A percentile compares a stretch with the other conserved stretches of the same genome.
These are phyloP conservation scores for Lactifluus echinatus DNA, from an alignment of 768 basidiomycete species.

Conservation along the genomic window DNA sequence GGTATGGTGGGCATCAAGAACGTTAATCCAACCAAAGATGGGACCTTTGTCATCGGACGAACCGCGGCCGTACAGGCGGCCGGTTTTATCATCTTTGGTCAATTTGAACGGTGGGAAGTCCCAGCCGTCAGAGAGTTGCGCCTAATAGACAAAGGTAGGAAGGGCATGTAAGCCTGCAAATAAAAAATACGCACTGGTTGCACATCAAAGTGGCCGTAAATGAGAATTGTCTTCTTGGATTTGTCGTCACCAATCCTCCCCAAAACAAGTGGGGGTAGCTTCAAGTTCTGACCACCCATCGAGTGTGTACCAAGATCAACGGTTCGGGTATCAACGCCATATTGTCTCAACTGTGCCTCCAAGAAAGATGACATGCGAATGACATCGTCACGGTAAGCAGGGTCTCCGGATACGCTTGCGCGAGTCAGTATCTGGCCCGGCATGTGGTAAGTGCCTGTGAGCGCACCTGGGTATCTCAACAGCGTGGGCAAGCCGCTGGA, in stretches of 20 bases:
- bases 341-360: conserved; percentile 56
- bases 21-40: conserved; percentile 82
- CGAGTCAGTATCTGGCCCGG: neutral
- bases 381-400: conserved; percentile 63
- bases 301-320: conserved; percentile 71
- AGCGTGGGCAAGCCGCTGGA: conserved; percentile 69
- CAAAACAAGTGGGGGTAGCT: conserved; percentile 77
- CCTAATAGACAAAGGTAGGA: conserved; percentile 24
- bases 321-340: conserved; percentile 70
- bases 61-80: conserved; percentile 75
- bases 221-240: conserved; percentile 84
- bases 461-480: conserved; percentile 72
- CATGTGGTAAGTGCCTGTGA: neutral
- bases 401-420: conserved; percentile 57
- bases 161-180: neutral
- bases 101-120: conserved; percentile 77
- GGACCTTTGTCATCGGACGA: conserved; percentile 90
- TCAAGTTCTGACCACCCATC: conserved; percentile 60
- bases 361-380: conserved; percentile 83
- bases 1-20: conserved; percentile 73
- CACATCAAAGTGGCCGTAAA: conserved; percentile 95
- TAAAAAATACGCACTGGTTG: conserved; percentile 58
- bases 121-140: conserved; percentile 69
- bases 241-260: conserved; percentile 76
- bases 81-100: conserved; percentile 41